Base-by-base conservation (phyloP, 2,329 filamentous ascomycete species). In the Lasiodiplodia citricola region DNA sequence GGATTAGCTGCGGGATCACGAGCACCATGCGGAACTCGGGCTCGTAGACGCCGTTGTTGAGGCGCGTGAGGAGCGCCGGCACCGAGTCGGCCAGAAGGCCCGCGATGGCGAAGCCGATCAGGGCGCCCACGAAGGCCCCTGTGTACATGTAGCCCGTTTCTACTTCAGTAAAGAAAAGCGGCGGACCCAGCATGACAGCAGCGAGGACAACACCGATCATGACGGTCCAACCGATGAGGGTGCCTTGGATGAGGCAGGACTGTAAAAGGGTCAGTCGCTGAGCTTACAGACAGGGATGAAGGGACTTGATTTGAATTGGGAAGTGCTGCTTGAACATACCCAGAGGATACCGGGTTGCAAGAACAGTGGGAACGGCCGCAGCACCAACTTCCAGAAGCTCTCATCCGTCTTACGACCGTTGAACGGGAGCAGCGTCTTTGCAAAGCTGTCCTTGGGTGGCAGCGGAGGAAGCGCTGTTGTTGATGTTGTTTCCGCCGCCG, bases 171-270 rank as follows among this genome's bases (percentile, higher is more conserved):
- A 94, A 97, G 83, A 89, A 96, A 51, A 94, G 87, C 0, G 93
- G 92, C 2, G 91, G 90, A 2, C 91, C 90, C 57, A 96, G 86
- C 82, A 96, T 95, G 72, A 96, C 90, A 69, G 90, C 88, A n/a
- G 90, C 91, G 56, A 96, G 83, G 72, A 96, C 89, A 70, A 96
- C 91, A 68, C 92, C 92, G 72, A 97, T 95, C 76, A 97, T 93
- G 18, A 97, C 92, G 1, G 94, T 97, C 94, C 95, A 98, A 72
- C 94, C 95, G 75, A 97, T 97, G 76, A 97, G 88, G 4, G 92
- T 88, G 18, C 94, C 94, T 84, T 97, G 94, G 62, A 94, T 92
- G 3, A 97, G 84, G 74, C 87, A 89, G 18, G 86, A 86, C 75
- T 74, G 68, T 54, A 4, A 62, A n/a, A 25, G 4, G 25, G 23